These are phyloP conservation scores for Solanum virginianum DNA, from an alignment of 257 asterid genomes.

Conservation along the genomic window DNA sequence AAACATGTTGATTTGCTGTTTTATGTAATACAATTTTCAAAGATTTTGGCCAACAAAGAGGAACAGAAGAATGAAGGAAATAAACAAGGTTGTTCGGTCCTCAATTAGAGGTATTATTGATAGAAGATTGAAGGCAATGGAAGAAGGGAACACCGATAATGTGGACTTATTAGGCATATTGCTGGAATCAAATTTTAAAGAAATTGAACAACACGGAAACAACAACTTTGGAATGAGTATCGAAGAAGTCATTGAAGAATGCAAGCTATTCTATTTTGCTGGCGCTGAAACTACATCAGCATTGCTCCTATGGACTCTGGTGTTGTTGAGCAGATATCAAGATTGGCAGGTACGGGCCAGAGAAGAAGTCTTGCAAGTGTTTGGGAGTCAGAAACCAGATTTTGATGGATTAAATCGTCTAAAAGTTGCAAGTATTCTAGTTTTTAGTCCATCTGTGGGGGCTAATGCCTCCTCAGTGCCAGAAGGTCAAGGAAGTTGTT, in stretches of 20 bases:
- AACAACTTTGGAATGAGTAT: background rate
- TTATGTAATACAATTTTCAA: background rate
- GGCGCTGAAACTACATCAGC: constrained; percentile 48
- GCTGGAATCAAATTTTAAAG: background rate
- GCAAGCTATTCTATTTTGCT: constrained; percentile 40
- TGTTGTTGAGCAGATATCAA: constrained; percentile 11
- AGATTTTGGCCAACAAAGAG: background rate
- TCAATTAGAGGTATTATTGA: background rate
- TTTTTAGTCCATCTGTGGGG: no score
- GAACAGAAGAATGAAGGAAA: background rate
- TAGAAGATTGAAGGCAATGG: background rate
- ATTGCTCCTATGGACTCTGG: constrained; percentile 43
- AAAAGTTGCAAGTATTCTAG: background rate
- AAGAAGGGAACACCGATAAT: background rate
- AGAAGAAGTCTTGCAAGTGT: background rate
- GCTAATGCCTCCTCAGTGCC: no score
- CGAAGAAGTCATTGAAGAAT: constrained; percentile 27
- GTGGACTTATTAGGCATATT: background rate
- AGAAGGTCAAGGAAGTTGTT: background rate
- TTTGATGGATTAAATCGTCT: background rate
- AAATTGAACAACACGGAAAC: background rate
- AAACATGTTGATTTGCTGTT: background rate
- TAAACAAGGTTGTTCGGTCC: background rate
- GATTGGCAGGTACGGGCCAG: constrained; percentile 27
- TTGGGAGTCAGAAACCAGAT: background rate